Conservation (phyloP, 208 protist species). For the Phytomonas francai region DNA sequence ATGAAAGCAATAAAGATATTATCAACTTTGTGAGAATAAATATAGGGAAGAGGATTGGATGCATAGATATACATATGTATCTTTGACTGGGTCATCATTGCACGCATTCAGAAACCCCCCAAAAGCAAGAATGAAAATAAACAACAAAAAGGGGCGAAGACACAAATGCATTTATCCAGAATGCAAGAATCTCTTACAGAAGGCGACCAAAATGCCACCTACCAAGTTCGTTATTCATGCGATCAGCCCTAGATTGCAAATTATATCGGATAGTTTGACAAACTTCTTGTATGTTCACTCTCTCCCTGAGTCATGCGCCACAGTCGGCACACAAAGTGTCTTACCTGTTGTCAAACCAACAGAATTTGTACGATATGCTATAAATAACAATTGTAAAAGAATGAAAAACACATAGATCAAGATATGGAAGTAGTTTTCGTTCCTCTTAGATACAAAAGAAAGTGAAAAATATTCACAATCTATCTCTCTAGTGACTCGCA, state of each 20-base stretch:
- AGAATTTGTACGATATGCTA: background rate
- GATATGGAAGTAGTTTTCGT: background rate
- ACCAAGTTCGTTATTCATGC: background rate
- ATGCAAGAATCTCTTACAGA: background rate
- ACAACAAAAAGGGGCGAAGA: background rate
- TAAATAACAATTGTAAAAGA: background rate
- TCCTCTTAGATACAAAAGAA: background rate
- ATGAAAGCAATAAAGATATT: background rate
- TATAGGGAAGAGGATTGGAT: background rate
- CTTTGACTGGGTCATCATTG: background rate
- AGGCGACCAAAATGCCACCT: background rate
- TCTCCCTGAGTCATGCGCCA: background rate
- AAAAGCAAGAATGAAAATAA: constrained; percentile 1
- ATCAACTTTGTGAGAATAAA: background rate
- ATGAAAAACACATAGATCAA: background rate
- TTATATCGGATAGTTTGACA: background rate
- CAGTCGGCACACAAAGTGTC: background rate
- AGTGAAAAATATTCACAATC: background rate
- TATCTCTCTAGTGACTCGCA: background rate
- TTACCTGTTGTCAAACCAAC: background rate
- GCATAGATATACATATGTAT: background rate
- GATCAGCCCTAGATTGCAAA: background rate
- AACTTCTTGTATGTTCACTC: background rate
- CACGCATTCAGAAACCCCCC: background rate
- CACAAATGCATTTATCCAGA: constrained; percentile 1